Evolutionary conservation across 1,284 basidiomycete genomes (phyloP).

Genomic region (Ceratobasidium sp.): DNA sequence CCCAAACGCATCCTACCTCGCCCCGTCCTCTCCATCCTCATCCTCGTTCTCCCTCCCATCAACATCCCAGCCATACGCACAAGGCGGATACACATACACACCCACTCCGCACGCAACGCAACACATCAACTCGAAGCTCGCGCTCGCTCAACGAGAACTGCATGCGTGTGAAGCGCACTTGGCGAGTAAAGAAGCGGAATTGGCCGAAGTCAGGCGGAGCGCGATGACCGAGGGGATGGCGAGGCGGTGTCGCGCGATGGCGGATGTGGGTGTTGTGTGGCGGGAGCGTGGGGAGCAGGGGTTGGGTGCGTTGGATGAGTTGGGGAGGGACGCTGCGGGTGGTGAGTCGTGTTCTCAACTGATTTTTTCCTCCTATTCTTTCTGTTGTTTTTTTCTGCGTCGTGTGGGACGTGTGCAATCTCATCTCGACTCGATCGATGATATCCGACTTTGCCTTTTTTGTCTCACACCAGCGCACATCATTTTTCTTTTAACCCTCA

Average conservation of each 20-base stretch:
- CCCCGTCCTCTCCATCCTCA: slow-evolving; percentile 59
- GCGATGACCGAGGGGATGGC: slow-evolving; percentile 73
- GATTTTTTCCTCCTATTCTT: neutral
- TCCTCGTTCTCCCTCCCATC: slow-evolving; percentile 58
- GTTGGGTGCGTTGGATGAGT: slow-evolving; percentile 60
- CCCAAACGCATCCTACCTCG: slow-evolving; percentile 61
- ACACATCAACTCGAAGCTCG: slow-evolving; percentile 66
- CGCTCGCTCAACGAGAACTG: slow-evolving; percentile 76
- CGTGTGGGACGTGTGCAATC: neutral
- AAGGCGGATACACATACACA: slow-evolving; percentile 17
- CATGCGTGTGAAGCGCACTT: slow-evolving; percentile 83
- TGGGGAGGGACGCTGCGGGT: slow-evolving; percentile 25
- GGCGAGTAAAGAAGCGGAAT: slow-evolving; percentile 73
- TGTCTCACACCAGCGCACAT: too few species aligned
- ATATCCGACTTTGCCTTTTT: too few species aligned
- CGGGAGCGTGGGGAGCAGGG: slow-evolving; percentile 74
- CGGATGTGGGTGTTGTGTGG: slow-evolving; percentile 77
- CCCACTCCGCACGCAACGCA: slow-evolving; percentile 46
- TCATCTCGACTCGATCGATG: neutral
- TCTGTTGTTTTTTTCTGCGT: neutral
- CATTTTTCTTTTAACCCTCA: too few species aligned
- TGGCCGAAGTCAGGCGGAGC: slow-evolving; percentile 66
- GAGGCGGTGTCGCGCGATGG: slow-evolving; percentile 72
- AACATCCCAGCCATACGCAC: slow-evolving; percentile 32
- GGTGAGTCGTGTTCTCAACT: slow-evolving; percentile 11